A percentile compares a stretch with the other conserved stretches of the same genome.
Conservation (phyloP, 352 stramenopile species). For the Pythium aquatile region DNA sequence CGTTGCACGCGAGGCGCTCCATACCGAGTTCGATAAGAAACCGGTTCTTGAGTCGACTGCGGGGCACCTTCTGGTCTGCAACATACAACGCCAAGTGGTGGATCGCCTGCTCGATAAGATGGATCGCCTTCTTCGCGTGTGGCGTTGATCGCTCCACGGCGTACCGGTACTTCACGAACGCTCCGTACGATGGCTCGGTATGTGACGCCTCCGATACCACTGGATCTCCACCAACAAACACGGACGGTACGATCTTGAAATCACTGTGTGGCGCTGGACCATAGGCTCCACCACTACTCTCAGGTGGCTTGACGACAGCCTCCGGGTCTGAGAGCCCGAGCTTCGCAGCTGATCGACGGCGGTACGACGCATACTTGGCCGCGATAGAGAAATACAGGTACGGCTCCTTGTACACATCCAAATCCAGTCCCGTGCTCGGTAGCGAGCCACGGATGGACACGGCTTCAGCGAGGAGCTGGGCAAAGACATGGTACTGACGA, state of each 20-base stretch:
- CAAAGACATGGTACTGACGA: conserved; percentile 87
- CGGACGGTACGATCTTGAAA: conserved; percentile 71
- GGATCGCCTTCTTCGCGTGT: conserved; percentile 71
- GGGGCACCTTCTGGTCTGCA: conserved; percentile 59
- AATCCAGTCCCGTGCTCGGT: conserved; percentile 56
- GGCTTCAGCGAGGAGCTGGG: conserved; percentile 74
- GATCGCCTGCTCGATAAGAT: conserved; percentile 73
- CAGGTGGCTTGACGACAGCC: conserved; percentile 15
- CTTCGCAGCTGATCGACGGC: conserved; percentile 60
- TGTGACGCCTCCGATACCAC: conserved; percentile 51
- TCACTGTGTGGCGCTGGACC: conserved; percentile 33
- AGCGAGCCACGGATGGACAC: conserved; percentile 65
- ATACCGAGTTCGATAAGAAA: conserved; percentile 71
- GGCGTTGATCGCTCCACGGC: conserved; percentile 54
- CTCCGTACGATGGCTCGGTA: conserved; percentile 46
- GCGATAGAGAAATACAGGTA: conserved; percentile 86
- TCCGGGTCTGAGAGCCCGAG: conserved; percentile 43
- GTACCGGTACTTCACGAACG: conserved; percentile 68
- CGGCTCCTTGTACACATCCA: conserved; percentile 83
- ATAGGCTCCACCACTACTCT: conserved; percentile 18
- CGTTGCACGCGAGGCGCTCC: conserved; percentile 64
- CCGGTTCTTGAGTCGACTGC: conserved; percentile 71
- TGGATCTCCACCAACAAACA: conserved; percentile 70
- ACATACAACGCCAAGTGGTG: conserved; percentile 71
- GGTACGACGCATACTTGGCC: conserved; percentile 81